A percentile compares a stretch with the other conserved stretches of the same genome.
Evolutionary conservation across 78 protist species (phyloP).

Genomic region (Dictyostelium purpureum): DNA sequence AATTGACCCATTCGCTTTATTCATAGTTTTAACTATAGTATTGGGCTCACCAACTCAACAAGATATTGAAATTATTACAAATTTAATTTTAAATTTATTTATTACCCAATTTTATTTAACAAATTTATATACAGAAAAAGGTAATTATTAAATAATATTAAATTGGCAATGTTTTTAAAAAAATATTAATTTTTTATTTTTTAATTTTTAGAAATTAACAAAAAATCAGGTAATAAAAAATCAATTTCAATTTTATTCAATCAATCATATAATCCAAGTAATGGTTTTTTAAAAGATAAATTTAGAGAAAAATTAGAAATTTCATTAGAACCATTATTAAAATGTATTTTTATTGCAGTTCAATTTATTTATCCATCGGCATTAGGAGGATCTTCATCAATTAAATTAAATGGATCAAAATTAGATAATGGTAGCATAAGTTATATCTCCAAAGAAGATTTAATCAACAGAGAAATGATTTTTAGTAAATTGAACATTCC

Average conservation of each 20-base stretch:
- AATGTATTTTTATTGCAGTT: not conserved
- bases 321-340: not conserved
- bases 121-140: conserved; percentile 34
- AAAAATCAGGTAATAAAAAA: conserved; percentile 42
- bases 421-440: not conserved
- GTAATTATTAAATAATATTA: not conserved
- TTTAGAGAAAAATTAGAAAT: not conserved
- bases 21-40: conserved; percentile 5
- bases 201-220: not conserved
- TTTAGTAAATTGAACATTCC: not conserved
- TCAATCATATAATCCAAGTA: not conserved
- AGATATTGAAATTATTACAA: conserved; percentile 37
- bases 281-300: not conserved
- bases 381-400: no score
- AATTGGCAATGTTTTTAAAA: not conserved
- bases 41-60: conserved; percentile 9
- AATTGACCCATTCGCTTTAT: conserved; percentile 53
- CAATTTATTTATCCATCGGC: not conserved
- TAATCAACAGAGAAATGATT: conserved; percentile 2
- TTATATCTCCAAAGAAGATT: not conserved
- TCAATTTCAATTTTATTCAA: not conserved
- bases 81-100: conserved; percentile 28
- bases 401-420: not conserved
- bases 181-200: not conserved
- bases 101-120: conserved; percentile 46